phyloP scores from a whole-genome alignment of 2,329 filamentous ascomycete genomes.

The Pseudocercospora crystallina region DNA sequence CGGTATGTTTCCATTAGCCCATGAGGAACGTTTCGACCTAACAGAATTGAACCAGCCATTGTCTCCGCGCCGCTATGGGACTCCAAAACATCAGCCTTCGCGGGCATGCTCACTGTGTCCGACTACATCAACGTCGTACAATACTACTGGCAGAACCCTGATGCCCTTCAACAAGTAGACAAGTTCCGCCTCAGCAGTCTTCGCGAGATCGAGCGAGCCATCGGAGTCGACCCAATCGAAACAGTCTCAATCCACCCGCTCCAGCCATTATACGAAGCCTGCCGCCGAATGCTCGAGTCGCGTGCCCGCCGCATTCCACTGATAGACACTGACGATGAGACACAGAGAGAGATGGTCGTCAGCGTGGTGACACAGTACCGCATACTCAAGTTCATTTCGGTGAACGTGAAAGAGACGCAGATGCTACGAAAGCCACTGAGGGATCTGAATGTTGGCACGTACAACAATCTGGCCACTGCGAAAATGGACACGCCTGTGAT shows the following conservation, averaged over 20 bases:
- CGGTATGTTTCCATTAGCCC: constrained; percentile 52
- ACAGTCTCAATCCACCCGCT: constrained; percentile 94
- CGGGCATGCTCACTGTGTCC: constrained; percentile 88
- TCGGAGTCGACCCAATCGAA: constrained; percentile 86
- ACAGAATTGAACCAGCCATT: constrained; percentile 63
- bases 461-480: constrained; percentile 75
- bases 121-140: constrained; percentile 99
- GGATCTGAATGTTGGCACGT: constrained; percentile 83
- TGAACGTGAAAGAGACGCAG: constrained; percentile 88
- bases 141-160: constrained; percentile 97
- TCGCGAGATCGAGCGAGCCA: constrained; percentile 91
- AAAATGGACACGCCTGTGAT: constrained; percentile 89
- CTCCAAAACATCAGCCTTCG: constrained; percentile 87
- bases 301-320: constrained; percentile 90
- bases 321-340: constrained; percentile 92
- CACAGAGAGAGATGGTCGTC: constrained; percentile 85
- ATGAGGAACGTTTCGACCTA: no score
- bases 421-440: constrained; percentile 82
- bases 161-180: constrained; percentile 84
- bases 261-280: constrained; percentile 89
- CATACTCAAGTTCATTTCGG: constrained; percentile 96
- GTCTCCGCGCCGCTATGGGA: constrained; percentile 98
- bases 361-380: constrained; percentile 98
- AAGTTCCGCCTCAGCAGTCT: constrained; percentile 91
- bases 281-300: constrained; percentile 88